These are phyloP conservation scores for Hyphopichia buzzinii DNA, from an alignment of 1,139 yeast genomes.

Conservation along the genomic window DNA sequence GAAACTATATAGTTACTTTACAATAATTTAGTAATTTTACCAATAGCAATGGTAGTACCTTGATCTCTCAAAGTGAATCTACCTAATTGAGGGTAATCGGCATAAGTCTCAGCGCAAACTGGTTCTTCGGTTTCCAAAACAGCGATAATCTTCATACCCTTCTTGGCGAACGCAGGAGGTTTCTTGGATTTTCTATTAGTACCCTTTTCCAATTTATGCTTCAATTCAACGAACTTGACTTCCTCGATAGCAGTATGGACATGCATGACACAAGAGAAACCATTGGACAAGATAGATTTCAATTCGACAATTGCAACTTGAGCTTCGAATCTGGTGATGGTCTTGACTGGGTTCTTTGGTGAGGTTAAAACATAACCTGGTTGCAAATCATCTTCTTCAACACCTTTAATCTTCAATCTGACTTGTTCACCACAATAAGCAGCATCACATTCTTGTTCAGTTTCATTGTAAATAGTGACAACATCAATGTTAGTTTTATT, in stretches of 20 bases:
- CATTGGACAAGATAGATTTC: slow-evolving; percentile 89
- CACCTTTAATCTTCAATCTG: slow-evolving; percentile 86
- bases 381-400: slow-evolving; percentile 94
- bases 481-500: slow-evolving; percentile 82
- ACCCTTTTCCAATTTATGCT: slow-evolving; percentile 94
- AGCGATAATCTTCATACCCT: slow-evolving; percentile 98
- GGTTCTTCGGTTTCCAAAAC: slow-evolving; percentile 80
- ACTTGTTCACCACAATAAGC: slow-evolving; percentile 98
- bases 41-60: slow-evolving; percentile 97
- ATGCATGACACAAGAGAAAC: slow-evolving; percentile 98
- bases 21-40: slow-evolving; percentile 82
- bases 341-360: slow-evolving; percentile 81
- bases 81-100: slow-evolving; percentile 92
- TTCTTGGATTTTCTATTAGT: slow-evolving; percentile 95
- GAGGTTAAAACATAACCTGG: slow-evolving; percentile 91
- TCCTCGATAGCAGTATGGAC: slow-evolving; percentile 98
- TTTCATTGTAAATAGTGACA: slow-evolving; percentile 83
- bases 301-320: slow-evolving; percentile 96
- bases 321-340: slow-evolving; percentile 89
- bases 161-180: slow-evolving; percentile 97
- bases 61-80: slow-evolving; percentile 98
- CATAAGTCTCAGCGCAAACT: slow-evolving; percentile 90
- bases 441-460: slow-evolving; percentile 88
- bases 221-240: slow-evolving; percentile 74
- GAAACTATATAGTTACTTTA: slow-evolving; percentile 7